Conservation (phyloP, 805 yeast genomes). For the Candida schatavii region DNA sequence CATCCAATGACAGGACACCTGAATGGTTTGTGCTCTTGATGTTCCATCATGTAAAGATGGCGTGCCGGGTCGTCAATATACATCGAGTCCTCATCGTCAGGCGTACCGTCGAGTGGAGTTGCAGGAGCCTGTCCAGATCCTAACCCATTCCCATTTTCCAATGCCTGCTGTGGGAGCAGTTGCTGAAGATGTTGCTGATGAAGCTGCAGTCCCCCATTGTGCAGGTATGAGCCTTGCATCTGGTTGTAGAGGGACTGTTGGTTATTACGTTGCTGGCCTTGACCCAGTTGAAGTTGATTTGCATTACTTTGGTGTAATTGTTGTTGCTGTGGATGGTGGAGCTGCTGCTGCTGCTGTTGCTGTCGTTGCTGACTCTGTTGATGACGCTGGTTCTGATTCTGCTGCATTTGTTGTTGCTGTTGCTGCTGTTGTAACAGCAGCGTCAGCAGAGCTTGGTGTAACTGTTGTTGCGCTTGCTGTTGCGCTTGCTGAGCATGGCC, state of each 20-base stretch:
- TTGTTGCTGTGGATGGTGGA: slow-evolving; percentile 15
- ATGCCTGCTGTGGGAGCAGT: not conserved
- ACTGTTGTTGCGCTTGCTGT: slow-evolving; percentile 10
- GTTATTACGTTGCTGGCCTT: not conserved
- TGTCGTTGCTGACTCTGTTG: slow-evolving; percentile 19
- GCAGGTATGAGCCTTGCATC: not conserved
- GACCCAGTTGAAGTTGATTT: slow-evolving; percentile 6
- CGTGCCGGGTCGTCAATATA: slow-evolving; percentile 97
- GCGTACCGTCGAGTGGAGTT: slow-evolving; percentile 16
- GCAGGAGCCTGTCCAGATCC: slow-evolving; percentile 12
- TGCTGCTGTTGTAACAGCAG: slow-evolving; percentile 8
- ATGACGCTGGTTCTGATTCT: slow-evolving; percentile 15
- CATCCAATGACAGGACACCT: slow-evolving; percentile 98
- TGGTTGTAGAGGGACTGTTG: not conserved
- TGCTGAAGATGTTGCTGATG: slow-evolving; percentile 14
- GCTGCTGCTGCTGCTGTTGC: slow-evolving; percentile 15
- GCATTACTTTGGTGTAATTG: slow-evolving; percentile 17
- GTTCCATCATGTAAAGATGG: slow-evolving; percentile 87
- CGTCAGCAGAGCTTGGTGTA: too few relatives aligned
- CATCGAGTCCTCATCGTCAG: slow-evolving; percentile 64
- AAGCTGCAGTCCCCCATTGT: not conserved
- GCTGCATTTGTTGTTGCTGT: slow-evolving; percentile 10
- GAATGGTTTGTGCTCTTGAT: slow-evolving; percentile 89
- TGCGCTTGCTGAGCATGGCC: slow-evolving; percentile 17
- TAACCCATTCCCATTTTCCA: not conserved